These are phyloP conservation scores for Ensete ventricosum DNA, from an alignment of 176 grass and related monocot species.

Conservation along the genomic window DNA sequence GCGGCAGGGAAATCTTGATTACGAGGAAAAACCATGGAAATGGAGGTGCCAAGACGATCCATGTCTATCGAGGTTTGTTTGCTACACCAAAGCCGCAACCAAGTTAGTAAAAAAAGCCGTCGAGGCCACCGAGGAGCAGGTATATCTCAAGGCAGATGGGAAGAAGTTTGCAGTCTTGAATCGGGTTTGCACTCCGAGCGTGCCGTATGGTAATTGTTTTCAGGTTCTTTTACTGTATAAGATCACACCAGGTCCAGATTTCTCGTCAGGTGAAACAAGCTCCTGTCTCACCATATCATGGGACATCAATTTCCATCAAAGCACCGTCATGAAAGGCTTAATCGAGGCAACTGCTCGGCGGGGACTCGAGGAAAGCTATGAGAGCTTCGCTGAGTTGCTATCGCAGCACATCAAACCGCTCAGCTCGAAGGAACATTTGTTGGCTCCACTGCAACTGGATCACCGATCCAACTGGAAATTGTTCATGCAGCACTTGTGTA, in stretches of 20 bases:
- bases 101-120: conserved; percentile 79
- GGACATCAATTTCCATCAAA: conserved; percentile 65
- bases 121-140: conserved; percentile 68
- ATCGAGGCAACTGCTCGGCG: conserved; percentile 61
- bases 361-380: conserved; percentile 71
- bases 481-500: conserved; percentile 69
- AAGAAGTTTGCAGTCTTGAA: conserved; percentile 46
- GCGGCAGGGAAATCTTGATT: conserved; percentile 37
- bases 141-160: conserved; percentile 63
- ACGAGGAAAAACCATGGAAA: conserved; percentile 58
- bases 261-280: conserved; percentile 38
- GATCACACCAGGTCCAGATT: conserved; percentile 45
- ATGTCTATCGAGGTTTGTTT: conserved; percentile 45
- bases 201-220: conserved; percentile 86
- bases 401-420: conserved; percentile 42
- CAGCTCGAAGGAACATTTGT: conserved; percentile 62
- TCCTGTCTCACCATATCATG: conserved; percentile 49
- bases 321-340: conserved; percentile 71
- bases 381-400: conserved; percentile 43
- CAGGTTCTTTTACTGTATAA: conserved; percentile 64
- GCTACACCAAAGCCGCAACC: conserved; percentile 49
- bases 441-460: conserved; percentile 52
- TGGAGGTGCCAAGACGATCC: conserved; percentile 40
- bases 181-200: conserved; percentile 56
- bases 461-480: conserved; percentile 46